Percentiles rank a stretch among this genome's conserved stretches.
Evolutionary conservation across 352 stramenopile genomes (phyloP).

Genomic region (Phytophthora pistaciae): DNA sequence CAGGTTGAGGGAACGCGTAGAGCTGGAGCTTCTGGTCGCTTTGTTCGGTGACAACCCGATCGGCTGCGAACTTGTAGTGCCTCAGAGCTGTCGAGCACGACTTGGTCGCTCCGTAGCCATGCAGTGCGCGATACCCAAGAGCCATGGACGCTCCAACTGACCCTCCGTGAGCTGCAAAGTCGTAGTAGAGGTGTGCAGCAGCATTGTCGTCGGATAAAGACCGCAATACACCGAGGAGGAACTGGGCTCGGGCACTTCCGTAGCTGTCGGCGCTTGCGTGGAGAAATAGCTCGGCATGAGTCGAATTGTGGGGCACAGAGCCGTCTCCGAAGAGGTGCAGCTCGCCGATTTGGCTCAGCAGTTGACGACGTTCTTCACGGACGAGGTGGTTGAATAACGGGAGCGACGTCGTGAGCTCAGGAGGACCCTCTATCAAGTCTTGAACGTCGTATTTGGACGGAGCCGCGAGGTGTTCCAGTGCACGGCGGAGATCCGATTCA

Average conservation of each 20-base stretch:
- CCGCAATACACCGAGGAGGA: slow-evolving; percentile 49
- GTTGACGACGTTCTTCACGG: slow-evolving; percentile 24
- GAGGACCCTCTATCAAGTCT: slow-evolving; percentile 25
- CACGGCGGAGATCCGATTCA: slow-evolving; percentile 26
- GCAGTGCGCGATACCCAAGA: slow-evolving; percentile 71
- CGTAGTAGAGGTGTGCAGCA: slow-evolving; percentile 53
- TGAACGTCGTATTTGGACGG: slow-evolving; percentile 10
- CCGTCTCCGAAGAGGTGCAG: slow-evolving; percentile 39
- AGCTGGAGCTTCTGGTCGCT: slow-evolving; percentile 25
- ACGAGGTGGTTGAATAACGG: slow-evolving; percentile 33
- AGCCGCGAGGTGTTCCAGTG: slow-evolving; percentile 20
- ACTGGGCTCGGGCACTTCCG: slow-evolving; percentile 50
- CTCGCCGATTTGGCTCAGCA: slow-evolving; percentile 53
- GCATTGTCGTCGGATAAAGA: slow-evolving; percentile 19
- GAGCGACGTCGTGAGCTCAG: slow-evolving; percentile 24
- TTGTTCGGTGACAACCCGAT: slow-evolving; percentile 50
- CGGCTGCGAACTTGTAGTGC: slow-evolving; percentile 83
- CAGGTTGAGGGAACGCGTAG: slow-evolving; percentile 45
- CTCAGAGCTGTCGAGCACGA: slow-evolving; percentile 66
- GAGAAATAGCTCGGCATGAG: slow-evolving; percentile 43
- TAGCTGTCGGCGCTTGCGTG: slow-evolving; percentile 41
- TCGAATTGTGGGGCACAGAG: slow-evolving; percentile 23
- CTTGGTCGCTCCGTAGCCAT: slow-evolving; percentile 57
- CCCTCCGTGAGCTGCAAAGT: slow-evolving; percentile 61
- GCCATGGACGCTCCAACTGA: slow-evolving; percentile 62